Evolutionary conservation across 73 alveolate species (phyloP).

Genomic region (Tetrahymena elliotti): DNA sequence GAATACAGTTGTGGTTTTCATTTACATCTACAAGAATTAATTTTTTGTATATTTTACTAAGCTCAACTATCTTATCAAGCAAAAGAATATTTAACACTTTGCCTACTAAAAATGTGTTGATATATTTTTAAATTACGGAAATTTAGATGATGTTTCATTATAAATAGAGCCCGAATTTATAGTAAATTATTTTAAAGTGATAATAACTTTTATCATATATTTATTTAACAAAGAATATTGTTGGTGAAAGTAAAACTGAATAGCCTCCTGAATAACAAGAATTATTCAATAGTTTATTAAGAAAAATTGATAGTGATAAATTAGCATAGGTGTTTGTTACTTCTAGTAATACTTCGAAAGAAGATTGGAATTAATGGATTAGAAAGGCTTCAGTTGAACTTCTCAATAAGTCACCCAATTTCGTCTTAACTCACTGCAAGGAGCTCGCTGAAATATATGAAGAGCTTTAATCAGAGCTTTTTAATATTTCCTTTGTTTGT

Average conservation of each 20-base stretch:
- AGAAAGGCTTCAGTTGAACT: slow-evolving; percentile 76
- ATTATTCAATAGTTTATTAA: background rate
- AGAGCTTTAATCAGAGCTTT: slow-evolving; percentile 80
- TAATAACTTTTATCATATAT: background rate
- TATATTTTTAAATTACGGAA: slow-evolving; percentile 29
- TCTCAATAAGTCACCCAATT: slow-evolving; percentile 81
- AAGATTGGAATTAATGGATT: slow-evolving; percentile 96
- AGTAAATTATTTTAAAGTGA: background rate
- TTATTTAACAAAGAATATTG: slow-evolving; percentile 1
- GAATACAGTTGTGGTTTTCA: slow-evolving; percentile 20
- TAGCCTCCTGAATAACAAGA: background rate
- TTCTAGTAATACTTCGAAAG: slow-evolving; percentile 9
- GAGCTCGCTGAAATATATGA: slow-evolving; percentile 83
- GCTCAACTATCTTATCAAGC: slow-evolving; percentile 7
- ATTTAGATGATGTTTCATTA: slow-evolving; percentile 25
- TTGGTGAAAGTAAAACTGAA: slow-evolving; percentile 12
- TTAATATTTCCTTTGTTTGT: slow-evolving; percentile 85
- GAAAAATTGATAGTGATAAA: slow-evolving; percentile 33
- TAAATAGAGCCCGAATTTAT: slow-evolving; percentile 4
- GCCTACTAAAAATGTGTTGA: slow-evolving; percentile 27
- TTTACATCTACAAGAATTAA: slow-evolving; percentile 12
- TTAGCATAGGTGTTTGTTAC: slow-evolving; percentile 24
- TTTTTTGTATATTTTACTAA: slow-evolving; percentile 29
- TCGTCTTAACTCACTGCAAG: slow-evolving; percentile 77
- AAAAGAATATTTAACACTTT: slow-evolving; percentile 21